Base-by-base conservation (phyloP, 1,284 basidiomycete genomes). In the Cystobasidium sp. region DNA sequence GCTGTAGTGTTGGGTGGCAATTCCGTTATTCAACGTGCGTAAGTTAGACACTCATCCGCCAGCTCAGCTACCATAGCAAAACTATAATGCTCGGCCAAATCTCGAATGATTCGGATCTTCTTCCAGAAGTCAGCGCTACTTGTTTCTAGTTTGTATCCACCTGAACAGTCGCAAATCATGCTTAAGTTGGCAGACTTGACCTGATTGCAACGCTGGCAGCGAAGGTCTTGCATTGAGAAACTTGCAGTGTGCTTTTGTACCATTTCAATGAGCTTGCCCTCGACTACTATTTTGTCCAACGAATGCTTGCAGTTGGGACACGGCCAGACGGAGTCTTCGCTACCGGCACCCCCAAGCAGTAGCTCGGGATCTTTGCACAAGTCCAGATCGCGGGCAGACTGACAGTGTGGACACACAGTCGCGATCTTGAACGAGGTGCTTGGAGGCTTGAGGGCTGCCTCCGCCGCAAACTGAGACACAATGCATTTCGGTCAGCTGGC, bases 311-410 rank as follows among this genome's bases (percentile, higher is more conserved):
- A 98, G 74, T 86, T 80, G 49, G 79, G 78, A 75, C 84, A 84
- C 22, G 78, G 78, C 83, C 82, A 84, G 1, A 76, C 69, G 6
- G 63, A 56, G 16, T 74, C 71, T 16, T 39, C 51, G 22, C 52
- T 66, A 31, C 31, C 52, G 9, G n/a, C 10, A 10, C 24, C 20
- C 9, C 46, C 52, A 4, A 75, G 58, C 41, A 94, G 85, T 53
- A 97, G 86, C 76, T 94, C 92, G 6, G 89, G 86, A 82, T 97
- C 95, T n/a, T 95, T 88, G 81, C 94, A 97, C 78, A 98, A 90
- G 82, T 99, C 96, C 78, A 99, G 91, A 75, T 77, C 79, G 20
- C 92, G 88, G 75, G 96, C 87, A 24, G 87, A 85, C 82, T 95
- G 95, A 84, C 97, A 99, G 80, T 91, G 88, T 68, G 87, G 88